Conservation (phyloP, 495 filamentous ascomycete genomes). For the Neurospora sp. region DNA sequence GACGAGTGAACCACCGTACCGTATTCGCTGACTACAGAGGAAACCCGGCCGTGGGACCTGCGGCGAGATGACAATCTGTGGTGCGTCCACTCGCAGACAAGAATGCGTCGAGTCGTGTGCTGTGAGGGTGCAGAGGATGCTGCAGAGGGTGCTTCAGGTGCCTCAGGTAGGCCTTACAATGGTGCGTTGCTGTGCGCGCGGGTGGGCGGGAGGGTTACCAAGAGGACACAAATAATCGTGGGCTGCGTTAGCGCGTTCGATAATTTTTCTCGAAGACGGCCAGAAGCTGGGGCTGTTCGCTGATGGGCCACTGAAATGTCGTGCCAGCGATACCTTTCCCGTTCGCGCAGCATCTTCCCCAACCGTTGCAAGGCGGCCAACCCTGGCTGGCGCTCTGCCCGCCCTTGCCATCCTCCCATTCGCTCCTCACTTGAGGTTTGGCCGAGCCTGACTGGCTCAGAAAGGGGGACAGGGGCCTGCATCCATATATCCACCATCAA, state of each 20-base stretch:
- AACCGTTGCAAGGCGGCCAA: neutral
- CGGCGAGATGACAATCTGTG: neutral
- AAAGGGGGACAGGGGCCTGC: neutral
- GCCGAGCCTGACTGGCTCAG: neutral
- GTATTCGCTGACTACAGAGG: neutral
- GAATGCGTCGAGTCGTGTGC: neutral
- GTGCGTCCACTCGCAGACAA: neutral
- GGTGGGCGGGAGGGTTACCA: neutral
- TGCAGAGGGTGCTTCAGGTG: neutral
- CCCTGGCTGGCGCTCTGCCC: slow-evolving; percentile 8
- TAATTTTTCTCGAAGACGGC: slow-evolving; percentile 26
- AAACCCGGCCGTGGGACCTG: neutral
- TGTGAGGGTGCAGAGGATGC: neutral
- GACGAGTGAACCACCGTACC: neutral
- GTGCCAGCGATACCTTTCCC: slow-evolving; percentile 15
- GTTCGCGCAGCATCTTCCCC: slow-evolving; percentile 13
- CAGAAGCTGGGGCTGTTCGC: slow-evolving; percentile 17
- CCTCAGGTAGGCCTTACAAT: neutral
- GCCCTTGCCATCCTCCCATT: neutral
- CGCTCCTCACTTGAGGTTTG: neutral
- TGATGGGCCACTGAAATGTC: slow-evolving; percentile 6
- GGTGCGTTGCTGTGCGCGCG: neutral
- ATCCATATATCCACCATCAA: too few relatives aligned
- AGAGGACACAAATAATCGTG: neutral
- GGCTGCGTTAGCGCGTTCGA: slow-evolving; percentile 22